These are phyloP conservation scores for Pugionium cornutum DNA, from an alignment of 345 rosid genomes.

Conservation along the genomic window DNA sequence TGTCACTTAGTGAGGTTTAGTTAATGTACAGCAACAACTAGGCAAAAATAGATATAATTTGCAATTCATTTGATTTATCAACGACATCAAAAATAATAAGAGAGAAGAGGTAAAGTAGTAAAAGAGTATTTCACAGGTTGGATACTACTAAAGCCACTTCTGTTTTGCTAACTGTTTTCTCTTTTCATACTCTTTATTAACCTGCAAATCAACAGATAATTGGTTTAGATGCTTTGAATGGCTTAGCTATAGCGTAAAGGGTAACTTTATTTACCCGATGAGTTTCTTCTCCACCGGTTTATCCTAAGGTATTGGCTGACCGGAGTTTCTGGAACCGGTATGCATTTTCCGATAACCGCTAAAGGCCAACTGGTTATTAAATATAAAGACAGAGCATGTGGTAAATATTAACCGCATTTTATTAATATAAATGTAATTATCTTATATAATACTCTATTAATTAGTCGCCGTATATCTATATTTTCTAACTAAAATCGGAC, in stretches of 20 bases:
- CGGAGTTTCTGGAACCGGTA: conserved; percentile 76
- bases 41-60: conserved; percentile 10
- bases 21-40: not conserved
- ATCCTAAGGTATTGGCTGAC: conserved; percentile 37
- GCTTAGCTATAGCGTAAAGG: not conserved
- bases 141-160: conserved; percentile 24
- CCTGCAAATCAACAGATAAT: conserved; percentile 24
- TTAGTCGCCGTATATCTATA: too few relatives aligned
- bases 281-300: conserved; percentile 43
- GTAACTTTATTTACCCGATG: conserved; percentile 23
- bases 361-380: conserved; percentile 79
- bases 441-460: too few relatives aligned
- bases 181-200: conserved; percentile 22
- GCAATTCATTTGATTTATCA: conserved; percentile 7
- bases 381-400: not conserved
- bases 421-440: too few relatives aligned
- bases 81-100: not conserved
- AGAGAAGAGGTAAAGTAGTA: not conserved
- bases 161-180: conserved; percentile 19
- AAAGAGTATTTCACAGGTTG: conserved; percentile 28
- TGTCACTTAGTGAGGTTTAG: too few relatives aligned
- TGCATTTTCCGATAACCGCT: conserved; percentile 65
- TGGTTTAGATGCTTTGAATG: conserved; percentile 17
- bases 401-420: too few relatives aligned
- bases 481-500: too few relatives aligned